Base-by-base conservation (phyloP, 257 asterid species). In the Thymus quinquecostatus region DNA sequence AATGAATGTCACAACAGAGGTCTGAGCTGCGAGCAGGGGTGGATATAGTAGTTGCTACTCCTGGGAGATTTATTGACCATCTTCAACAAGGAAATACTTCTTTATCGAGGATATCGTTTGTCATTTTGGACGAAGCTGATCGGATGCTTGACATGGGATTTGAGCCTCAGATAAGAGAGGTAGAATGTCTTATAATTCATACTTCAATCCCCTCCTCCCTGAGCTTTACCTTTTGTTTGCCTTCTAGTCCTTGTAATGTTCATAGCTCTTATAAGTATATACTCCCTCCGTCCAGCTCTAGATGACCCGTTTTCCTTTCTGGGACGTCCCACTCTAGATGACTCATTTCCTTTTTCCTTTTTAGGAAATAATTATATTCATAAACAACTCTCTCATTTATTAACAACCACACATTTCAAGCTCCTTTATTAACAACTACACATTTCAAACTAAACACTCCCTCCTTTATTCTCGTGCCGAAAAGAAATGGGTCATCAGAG, bases 101-200 rank as follows among this genome's bases (percentile, higher is more conserved):
- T 61, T 79, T 92, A 53, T 83, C 91, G 38, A 87, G 97, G 76
- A 82, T 85, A 49, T 78, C 96, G 29, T 92, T 82, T 83, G 77
- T 92, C 74, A 89, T 88, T 76, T 82, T 92, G 78, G 98, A 92
- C 77, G 98, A 92, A 71, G 98, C 98, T 77, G 98, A 92, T 71
- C 82, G 98, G 69, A 89, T 92, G 98, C 96, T 92, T 60, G 96
- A 92, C 80, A 88, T 92, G 96, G 98, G 98, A 74, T 92, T 92
- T 82, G 98, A 92, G 82, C 94, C 96, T 74, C 96, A 92, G 83
- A 92, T 92, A 83, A 88, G 91, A 88, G 96, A 92, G 96, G 98
- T 89, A 64, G 60, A 9, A 12, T 8, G 34, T 71, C 81, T 58
- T 65, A 43, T 29, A 50, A 49, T 47, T 56, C 51, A 47, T 28